Base-by-base conservation (phyloP, 2,329 filamentous ascomycete species). In the Diaporthe capsici region DNA sequence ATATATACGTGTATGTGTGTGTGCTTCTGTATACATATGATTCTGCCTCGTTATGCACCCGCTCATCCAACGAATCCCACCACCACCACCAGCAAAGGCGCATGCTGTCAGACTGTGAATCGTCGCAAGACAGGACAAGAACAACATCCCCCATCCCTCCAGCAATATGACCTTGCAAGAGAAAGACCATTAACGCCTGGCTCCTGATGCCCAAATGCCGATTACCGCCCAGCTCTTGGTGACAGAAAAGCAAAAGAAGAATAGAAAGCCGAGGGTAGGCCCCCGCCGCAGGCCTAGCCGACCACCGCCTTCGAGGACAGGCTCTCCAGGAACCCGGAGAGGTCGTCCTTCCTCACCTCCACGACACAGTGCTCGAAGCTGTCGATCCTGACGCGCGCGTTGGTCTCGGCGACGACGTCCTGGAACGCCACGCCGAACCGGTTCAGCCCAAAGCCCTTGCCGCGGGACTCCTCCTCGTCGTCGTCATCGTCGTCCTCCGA, bases 311-410 rank as follows among this genome's bases (percentile, higher is more conserved):
- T 98, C 90, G 95, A 93, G 85, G 96, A 98, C 82, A 99, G 84
- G 74, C 93, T 93, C 86, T 99, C 97, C 79, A 99, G 87, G 83
- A 99, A 99, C 0, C 93, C 95, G 22, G 92, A 92, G 39, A 99
- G 86, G 84, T 98, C 97, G 82, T 98, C 97, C 87, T 98, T 98
- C 85, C 93, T 93, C n/a, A 99, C 96, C 83, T 99, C 97, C 63
- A 98, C 96, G 10, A 98, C 97, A 81, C 95, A 98, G 83, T 98
- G 95, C 85, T 99, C 97, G 81, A 99, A 99, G 83, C 94, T 97
- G 84, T 99, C 97, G 82, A 98, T 97, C 76, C 95, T 89, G 28
- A 98, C 95, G 22, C 96, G 87, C 0, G 96, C 95, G 76, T 93
- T 97, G 22, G 96, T 98, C 87, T 98, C 95, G 71, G 93, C 91